phyloP scores from a whole-genome alignment of 225 moss, liverwort and hornwort species.

The Antitrichia curtipendula region DNA sequence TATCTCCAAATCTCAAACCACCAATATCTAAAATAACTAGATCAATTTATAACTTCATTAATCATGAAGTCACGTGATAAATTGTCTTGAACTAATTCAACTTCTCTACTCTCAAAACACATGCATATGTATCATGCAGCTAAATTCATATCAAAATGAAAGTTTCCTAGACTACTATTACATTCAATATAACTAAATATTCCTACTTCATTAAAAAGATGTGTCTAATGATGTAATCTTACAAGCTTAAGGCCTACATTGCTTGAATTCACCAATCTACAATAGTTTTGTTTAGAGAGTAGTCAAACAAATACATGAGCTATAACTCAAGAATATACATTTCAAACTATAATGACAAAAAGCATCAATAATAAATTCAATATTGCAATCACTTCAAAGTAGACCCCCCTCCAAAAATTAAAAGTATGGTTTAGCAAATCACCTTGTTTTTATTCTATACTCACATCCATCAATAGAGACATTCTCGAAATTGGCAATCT shows the following conservation, averaged over 20 bases:
- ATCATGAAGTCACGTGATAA: too few species aligned
- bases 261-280: background rate
- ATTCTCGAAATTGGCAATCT: background rate
- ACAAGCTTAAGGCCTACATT: background rate
- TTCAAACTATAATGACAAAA: background rate
- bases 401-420: fast-evolving
- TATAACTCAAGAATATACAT: background rate
- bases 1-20: too few species aligned
- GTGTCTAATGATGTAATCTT: background rate
- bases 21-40: too few species aligned
- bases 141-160: background rate
- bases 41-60: too few species aligned
- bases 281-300: background rate
- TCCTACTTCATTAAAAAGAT: background rate
- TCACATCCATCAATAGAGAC: background rate
- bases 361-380: background rate
- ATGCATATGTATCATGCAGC: background rate
- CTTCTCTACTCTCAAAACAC: background rate
- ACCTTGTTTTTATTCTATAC: background rate
- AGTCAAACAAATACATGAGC: background rate
- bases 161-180: background rate
- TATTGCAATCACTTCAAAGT: background rate
- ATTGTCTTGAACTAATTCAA: background rate
- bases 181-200: background rate
- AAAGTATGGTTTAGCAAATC: background rate